Evolutionary conservation across 305 asterid species (phyloP), one percentile per base, ranked within the genome.

Genomic region (Fraxinus sp.): DNA sequence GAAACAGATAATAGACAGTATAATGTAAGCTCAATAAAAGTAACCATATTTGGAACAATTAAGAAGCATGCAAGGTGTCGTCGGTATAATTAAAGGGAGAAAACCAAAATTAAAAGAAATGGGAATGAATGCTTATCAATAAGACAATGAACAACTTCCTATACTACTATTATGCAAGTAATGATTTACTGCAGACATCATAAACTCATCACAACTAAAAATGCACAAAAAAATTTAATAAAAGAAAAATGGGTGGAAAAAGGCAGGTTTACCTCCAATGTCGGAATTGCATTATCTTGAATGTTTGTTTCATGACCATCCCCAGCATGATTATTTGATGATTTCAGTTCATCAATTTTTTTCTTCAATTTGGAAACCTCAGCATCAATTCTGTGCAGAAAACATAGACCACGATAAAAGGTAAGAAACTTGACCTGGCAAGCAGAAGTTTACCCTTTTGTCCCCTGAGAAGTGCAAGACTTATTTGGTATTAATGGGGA

Each of bases 351-450:
- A 85, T 85, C 97, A 83, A 96, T 91, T 79, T 86, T 90, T 85
- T 91, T 94, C 92, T 89, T 93, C 89, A 93, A 83, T 78, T 87
- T 83, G 77, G 91, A 89, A 87, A 94, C 89, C 90, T 96, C 93
- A 59, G 91, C 89, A 89, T 96, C 97, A 90, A 96, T 93, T 91
- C 99, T 93, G 91, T 81, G 70, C 49, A 84, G 57, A 83, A 79
- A 77, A 86, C 82, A 86, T 0, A 77, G 52, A 85, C 79, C 59
- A 80, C 76, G 59, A 55, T 26, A 81, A 72, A 78, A 49, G 76
- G 39, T 68, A 68, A 68, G 36, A 68, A 68, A 28, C 37, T 33
- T 68, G 74, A 28, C 8, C 32, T 10, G 18, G 36, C 1, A 22
- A 68, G 37, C 39, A 28, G 18, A 13, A 68, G 74, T 9, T 16